These are phyloP conservation scores for Entomortierella lignicola DNA, from an alignment of 192 early-diverging fungal species.

Conservation along the genomic window DNA sequence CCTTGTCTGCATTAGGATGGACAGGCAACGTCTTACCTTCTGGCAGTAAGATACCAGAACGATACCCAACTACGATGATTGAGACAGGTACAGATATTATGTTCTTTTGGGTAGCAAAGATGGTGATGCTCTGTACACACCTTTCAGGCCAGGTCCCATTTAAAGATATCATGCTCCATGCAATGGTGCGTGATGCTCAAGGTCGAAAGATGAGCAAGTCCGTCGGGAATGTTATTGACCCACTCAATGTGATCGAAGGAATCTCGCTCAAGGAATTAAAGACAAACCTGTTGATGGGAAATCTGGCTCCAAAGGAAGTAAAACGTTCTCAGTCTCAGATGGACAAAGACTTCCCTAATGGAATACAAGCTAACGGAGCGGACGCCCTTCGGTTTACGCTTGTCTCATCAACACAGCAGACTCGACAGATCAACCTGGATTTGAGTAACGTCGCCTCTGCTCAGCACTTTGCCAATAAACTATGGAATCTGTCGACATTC, in stretches of 20 bases:
- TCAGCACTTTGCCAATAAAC: constrained; percentile 95
- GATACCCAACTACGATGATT: constrained; percentile 85
- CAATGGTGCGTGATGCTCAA: constrained; percentile 91
- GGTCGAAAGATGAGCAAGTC: constrained; percentile 93
- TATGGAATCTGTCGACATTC: constrained; percentile 92
- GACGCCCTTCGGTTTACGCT: constrained; percentile 86
- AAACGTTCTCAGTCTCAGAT: constrained; percentile 70
- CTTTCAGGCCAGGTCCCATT: constrained; percentile 87
- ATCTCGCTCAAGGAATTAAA: constrained; percentile 77
- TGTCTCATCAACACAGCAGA: constrained; percentile 76
- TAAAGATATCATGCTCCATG: constrained; percentile 90
- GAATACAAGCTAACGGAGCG: constrained; percentile 92
- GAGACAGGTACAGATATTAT: constrained; percentile 98
- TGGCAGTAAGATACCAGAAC: constrained; percentile 61
- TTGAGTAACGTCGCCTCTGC: constrained; percentile 86
- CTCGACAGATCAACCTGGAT: constrained; percentile 95
- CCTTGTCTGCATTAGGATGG: constrained; percentile 77
- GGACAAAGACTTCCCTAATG: constrained; percentile 85
- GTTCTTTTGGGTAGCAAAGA: constrained; percentile 98
- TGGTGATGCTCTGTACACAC: constrained; percentile 95
- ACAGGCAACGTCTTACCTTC: constrained; percentile 30
- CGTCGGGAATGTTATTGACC: constrained; percentile 90
- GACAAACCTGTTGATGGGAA: constrained; percentile 73
- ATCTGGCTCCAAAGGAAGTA: constrained; percentile 83
- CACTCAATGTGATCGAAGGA: constrained; percentile 85